Evolutionary conservation across 2,329 filamentous ascomycete genomes (phyloP).

Genomic region (Nigrograna mackinnonii): DNA sequence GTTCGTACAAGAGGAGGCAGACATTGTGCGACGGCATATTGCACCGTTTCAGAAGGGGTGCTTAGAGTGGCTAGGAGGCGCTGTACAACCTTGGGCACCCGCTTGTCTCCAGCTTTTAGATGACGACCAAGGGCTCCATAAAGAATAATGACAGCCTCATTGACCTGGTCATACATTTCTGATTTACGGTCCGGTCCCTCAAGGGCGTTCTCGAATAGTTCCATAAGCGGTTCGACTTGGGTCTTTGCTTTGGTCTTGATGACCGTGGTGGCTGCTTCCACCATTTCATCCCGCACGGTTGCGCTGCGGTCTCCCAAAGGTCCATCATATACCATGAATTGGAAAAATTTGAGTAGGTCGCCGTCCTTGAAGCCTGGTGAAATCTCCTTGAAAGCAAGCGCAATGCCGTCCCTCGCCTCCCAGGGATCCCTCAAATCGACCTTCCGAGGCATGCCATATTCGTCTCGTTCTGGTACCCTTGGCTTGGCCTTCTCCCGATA

Average conservation of each 20-base stretch:
- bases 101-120: constrained; percentile 79
- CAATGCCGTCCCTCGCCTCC: constrained; percentile 89
- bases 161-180: constrained; percentile 83
- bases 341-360: constrained; percentile 76
- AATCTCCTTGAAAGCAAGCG: constrained; percentile 83
- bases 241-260: constrained; percentile 81
- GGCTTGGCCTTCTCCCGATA: constrained; percentile 84
- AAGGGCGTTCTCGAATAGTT: constrained; percentile 85
- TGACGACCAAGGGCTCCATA: constrained; percentile 94
- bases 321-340: constrained; percentile 82
- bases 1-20: constrained; percentile 87
- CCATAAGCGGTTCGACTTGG: constrained; percentile 88
- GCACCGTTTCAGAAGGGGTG: constrained; percentile 94
- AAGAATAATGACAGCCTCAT: constrained; percentile 96
- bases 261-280: constrained; percentile 81
- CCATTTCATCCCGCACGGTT: constrained; percentile 83
- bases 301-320: constrained; percentile 83
- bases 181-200: constrained; percentile 82
- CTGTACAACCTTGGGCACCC: constrained; percentile 86
- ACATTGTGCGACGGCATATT: constrained; percentile 94
- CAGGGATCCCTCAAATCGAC: constrained; percentile 85
- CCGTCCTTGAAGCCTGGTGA: constrained; percentile 69
- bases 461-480: constrained; percentile 80
- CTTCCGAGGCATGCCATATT: constrained; percentile 93
- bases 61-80: constrained; percentile 84